Evolutionary conservation across 768 basidiomycete species (phyloP).

Genomic region (Tulasnella calospora): DNA sequence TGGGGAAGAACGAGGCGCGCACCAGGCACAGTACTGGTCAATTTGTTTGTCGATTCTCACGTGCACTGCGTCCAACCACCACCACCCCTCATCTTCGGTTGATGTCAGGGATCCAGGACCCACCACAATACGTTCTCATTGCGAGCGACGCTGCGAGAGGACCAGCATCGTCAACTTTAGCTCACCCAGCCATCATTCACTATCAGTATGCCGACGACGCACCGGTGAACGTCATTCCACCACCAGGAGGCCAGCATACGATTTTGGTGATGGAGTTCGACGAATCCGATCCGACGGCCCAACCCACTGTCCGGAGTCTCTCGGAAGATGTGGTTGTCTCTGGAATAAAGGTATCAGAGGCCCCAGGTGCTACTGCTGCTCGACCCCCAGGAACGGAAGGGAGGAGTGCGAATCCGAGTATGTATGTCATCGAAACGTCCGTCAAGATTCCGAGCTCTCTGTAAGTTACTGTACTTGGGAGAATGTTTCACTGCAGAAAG

Average conservation of each 20-base stretch:
- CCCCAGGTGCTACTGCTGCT: constrained; percentile 52
- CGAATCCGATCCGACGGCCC: constrained; percentile 36
- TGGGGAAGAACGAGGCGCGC: too few species aligned
- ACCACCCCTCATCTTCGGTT: background rate
- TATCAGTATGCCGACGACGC: constrained; percentile 81
- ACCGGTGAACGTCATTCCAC: constrained; percentile 59
- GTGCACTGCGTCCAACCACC: background rate
- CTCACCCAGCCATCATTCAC: constrained; percentile 62
- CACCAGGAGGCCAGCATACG: constrained; percentile 53
- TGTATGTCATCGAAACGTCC: constrained; percentile 68
- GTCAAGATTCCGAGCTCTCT: background rate
- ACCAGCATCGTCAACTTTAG: constrained; percentile 37
- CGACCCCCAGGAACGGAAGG: background rate
- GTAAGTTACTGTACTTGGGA: background rate
- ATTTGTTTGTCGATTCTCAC: background rate
- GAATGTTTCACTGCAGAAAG: background rate
- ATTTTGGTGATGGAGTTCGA: constrained; percentile 71
- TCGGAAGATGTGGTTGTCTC: constrained; percentile 49
- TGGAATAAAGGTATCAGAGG: constrained; percentile 62
- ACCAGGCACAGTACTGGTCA: too few species aligned
- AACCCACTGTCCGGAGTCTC: constrained; percentile 42
- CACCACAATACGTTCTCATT: background rate
- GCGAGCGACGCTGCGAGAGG: background rate
- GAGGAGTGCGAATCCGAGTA: constrained; percentile 47
- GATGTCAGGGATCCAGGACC: background rate